Evolutionary conservation across 305 asterid genomes (phyloP).

Genomic region (Galium porrigens): DNA sequence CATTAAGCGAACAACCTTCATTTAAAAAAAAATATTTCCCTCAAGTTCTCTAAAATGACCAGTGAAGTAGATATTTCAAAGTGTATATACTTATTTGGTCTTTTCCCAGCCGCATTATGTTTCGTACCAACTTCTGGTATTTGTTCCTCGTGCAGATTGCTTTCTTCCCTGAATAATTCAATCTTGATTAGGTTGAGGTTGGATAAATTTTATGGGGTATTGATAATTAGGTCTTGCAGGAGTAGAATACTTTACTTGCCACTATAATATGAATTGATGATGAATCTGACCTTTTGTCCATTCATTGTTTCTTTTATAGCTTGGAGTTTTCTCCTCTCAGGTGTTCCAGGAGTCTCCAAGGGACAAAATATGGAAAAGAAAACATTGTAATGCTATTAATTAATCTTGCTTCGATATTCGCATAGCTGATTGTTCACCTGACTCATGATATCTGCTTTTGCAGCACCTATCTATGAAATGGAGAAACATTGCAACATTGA

Average conservation of each 20-base stretch:
- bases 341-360: conserved; percentile 97
- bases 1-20: background rate
- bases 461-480: conserved; percentile 92
- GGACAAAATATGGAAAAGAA: conserved; percentile 79
- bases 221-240: background rate
- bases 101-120: background rate
- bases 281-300: conserved; percentile 7
- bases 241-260: background rate
- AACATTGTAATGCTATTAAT: conserved; percentile 45
- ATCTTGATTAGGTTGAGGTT: background rate
- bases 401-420: conserved; percentile 13
- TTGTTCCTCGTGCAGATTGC: background rate
- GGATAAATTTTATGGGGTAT: background rate
- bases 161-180: background rate
- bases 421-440: conserved; percentile 21
- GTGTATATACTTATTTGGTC: background rate
- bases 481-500: conserved; percentile 95
- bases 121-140: background rate
- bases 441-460: conserved; percentile 21
- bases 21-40: background rate
- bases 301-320: conserved; percentile 38
- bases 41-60: background rate
- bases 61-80: background rate
- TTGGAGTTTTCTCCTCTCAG: conserved; percentile 96
- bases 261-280: background rate